Conservation (phyloP, 192 early-diverging fungal genomes). For the Coemansia asiatica region DNA sequence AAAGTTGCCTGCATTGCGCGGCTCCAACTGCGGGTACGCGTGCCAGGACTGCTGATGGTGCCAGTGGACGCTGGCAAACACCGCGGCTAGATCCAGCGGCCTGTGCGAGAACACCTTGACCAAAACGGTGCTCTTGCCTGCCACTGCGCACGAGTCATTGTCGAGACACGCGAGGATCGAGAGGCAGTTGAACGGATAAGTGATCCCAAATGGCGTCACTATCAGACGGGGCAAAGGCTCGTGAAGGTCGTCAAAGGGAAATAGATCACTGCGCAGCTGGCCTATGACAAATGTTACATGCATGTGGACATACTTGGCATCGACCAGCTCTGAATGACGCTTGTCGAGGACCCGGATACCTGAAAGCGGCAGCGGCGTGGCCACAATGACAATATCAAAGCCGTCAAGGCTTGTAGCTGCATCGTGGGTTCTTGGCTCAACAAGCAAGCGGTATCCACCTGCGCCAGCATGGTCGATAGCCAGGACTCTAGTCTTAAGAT, state of each 20-base stretch:
- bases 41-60: constrained; percentile 24
- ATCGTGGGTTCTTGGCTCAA: background rate
- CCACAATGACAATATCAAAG: constrained; percentile 30
- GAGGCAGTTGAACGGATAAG: constrained; percentile 33
- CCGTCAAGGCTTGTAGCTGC: background rate
- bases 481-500: constrained; percentile 14
- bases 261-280: constrained; percentile 12
- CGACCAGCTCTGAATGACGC: background rate
- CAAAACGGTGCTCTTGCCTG: constrained; percentile 10
- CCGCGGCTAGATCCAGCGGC: constrained; percentile 8
- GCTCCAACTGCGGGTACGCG: constrained; percentile 25
- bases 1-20: constrained; percentile 20
- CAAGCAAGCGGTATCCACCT: background rate
- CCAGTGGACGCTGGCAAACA: constrained; percentile 19
- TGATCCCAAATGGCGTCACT: constrained; percentile 27
- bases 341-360: constrained; percentile 8
- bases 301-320: constrained; percentile 21
- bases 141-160: background rate
- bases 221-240: constrained; percentile 18
- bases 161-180: constrained; percentile 32
- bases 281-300: constrained; percentile 41
- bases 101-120: constrained; percentile 35
- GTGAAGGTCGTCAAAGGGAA: constrained; percentile 7
- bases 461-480: constrained; percentile 3
- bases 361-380: constrained; percentile 25